Conservation (phyloP, 75 land plant genomes). For the Adiantum capillusveneris region DNA sequence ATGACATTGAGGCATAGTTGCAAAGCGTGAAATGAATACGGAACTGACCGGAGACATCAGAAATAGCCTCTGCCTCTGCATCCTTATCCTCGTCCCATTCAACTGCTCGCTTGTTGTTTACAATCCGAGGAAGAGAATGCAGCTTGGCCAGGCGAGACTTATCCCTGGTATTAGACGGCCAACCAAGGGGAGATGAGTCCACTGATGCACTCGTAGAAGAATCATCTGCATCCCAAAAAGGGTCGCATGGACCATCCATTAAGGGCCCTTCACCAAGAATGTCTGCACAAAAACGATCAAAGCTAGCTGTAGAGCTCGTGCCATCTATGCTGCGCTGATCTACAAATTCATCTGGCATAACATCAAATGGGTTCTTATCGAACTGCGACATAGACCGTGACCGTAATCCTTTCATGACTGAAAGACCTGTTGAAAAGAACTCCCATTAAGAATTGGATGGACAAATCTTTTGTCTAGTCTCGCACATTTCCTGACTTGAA, state of each 20-base stretch:
- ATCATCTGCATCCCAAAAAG: conserved; percentile 6
- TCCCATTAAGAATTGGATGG: too few relatives aligned
- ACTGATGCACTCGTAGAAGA: conserved; percentile 3
- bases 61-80: conserved; percentile 10
- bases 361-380: background rate
- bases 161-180: conserved; percentile 26
- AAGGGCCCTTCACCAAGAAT: background rate
- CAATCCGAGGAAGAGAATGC: conserved; percentile 9
- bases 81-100: conserved; percentile 27
- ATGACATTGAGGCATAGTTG: background rate
- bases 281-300: conserved; percentile 4
- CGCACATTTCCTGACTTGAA: too few relatives aligned
- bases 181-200: conserved; percentile 29
- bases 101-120: conserved; percentile 7
- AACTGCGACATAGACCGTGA: background rate
- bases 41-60: conserved; percentile 17
- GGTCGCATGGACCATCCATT: background rate
- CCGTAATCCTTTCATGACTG: background rate
- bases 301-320: background rate
- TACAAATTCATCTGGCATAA: background rate
- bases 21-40: background rate
- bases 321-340: background rate
- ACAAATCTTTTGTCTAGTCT: too few relatives aligned
- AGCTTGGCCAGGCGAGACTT: conserved; percentile 4
- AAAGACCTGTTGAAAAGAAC: too few relatives aligned